These are phyloP conservation scores for Suillus alpinus DNA, from an alignment of 768 basidiomycete species.

Conservation along the genomic window DNA sequence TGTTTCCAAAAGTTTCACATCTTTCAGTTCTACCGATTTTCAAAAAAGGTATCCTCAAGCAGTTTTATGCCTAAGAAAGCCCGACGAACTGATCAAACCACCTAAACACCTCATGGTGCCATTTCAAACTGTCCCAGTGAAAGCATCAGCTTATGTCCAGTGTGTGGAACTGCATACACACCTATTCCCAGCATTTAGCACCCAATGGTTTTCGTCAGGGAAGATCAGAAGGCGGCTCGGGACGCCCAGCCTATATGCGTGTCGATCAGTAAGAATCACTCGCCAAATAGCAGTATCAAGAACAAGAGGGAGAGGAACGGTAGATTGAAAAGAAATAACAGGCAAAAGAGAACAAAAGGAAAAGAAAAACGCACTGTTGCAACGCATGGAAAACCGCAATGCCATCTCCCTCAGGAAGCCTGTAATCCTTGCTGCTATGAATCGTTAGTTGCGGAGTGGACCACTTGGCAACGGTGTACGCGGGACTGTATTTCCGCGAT, in stretches of 20 bases:
- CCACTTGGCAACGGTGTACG: slow-evolving; percentile 82
- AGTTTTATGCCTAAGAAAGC: slow-evolving; percentile 2
- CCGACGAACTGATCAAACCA: slow-evolving; percentile 81
- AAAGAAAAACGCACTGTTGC: slow-evolving; percentile 58
- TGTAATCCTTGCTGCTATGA: slow-evolving; percentile 87
- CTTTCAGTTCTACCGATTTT: not conserved
- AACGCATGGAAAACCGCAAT: slow-evolving; percentile 84
- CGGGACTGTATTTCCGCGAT: slow-evolving; percentile 70
- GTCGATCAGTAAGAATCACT: not conserved
- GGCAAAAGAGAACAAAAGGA: not conserved
- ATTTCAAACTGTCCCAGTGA: slow-evolving; percentile 62
- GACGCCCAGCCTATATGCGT: slow-evolving; percentile 52
- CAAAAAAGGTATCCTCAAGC: not conserved
- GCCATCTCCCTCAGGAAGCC: slow-evolving; percentile 81
- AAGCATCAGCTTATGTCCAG: not conserved
- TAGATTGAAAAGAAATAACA: not conserved
- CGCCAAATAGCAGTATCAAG: not conserved
- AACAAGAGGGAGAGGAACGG: not conserved
- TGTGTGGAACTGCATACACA: slow-evolving; percentile 22
- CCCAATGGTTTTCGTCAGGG: slow-evolving; percentile 94
- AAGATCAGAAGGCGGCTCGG: slow-evolving; percentile 80
- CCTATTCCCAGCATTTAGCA: slow-evolving; percentile 77
- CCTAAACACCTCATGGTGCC: slow-evolving; percentile 92
- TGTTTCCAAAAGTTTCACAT: not conserved
- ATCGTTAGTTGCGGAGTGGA: slow-evolving; percentile 81